Evolutionary conservation across 495 filamentous ascomycete genomes (phyloP), one percentile per base, ranked within the genome.

Genomic region (Aspergillus nanangensis): DNA sequence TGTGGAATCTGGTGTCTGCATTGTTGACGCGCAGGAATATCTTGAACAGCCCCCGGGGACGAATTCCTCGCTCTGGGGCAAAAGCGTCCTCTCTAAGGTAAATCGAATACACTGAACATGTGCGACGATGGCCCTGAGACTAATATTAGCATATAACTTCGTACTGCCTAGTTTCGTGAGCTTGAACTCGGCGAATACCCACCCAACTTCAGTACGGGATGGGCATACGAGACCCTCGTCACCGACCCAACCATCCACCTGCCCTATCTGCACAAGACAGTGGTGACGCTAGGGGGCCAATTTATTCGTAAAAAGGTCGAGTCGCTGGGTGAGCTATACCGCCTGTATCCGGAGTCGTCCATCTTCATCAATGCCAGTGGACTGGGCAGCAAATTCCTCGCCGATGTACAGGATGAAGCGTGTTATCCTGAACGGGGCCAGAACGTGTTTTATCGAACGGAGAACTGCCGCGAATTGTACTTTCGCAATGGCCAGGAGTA

Each of bases 351-450:
- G 0, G 61, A 63, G 10, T 70, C 70, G 1, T 52, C 48, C 0
- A 45, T 71, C 10, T 74, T 71, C 42, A 67, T 74, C 56, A 74
- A 74, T 42, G 70, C 70, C 22, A 71, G 68, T 38, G 70, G 70
- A 1, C 36, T 62, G 13, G 70, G 70, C 1, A 71, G 68, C 35
- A 61, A 62, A 23, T 48, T 48, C 4, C 50, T 74, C 14, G 53
- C 41, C 1, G 70, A 74, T 38, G 68, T 74, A 1, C 52, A 50
- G 23, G 70, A 74, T 33, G 54, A 62, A 13, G 53, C 52, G 18
- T 72, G 67, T 40, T 74, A 66, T 18, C 62, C 70, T 5, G 68
- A 72, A 44, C 50, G 67, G 13, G 70, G 70, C 8, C 70, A 74
- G 36, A 74, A 72, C 46, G 67, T 74, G 5, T 69, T 70, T 34